Evolutionary conservation across 169 alveolate species (phyloP).

Genomic region (Plasmodium reichenowi): DNA sequence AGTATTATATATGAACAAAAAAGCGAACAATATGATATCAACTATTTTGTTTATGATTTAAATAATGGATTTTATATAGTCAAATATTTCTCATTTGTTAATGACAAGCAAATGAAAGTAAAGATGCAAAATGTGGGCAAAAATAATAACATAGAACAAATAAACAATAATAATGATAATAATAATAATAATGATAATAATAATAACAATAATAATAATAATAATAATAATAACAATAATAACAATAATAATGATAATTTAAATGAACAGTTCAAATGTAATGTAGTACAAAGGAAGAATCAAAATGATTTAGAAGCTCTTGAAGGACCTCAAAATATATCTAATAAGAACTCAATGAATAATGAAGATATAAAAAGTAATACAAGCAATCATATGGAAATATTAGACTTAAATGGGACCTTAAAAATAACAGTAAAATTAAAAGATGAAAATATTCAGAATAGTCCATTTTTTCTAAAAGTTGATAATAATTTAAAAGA

Average conservation of each 20-base stretch:
- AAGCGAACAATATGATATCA: conserved; percentile 11
- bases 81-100: conserved; percentile 43
- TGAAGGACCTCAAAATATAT: background rate
- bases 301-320: background rate
- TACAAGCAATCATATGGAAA: background rate
- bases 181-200: too few species aligned
- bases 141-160: background rate
- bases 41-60: conserved; percentile 40
- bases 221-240: too few species aligned
- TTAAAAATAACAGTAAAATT: conserved; percentile 39
- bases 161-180: too few species aligned
- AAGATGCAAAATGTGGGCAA: background rate
- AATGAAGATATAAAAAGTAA: background rate
- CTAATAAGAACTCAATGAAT: background rate
- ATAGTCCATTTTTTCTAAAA: conserved; percentile 64
- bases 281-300: background rate
- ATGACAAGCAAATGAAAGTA: background rate
- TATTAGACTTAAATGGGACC: conserved; percentile 11
- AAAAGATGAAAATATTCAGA: conserved; percentile 48
- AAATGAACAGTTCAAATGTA: background rate
- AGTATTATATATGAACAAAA: conserved; percentile 37
- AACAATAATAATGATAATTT: background rate
- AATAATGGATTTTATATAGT: conserved; percentile 63
- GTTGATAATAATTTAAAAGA: conserved; percentile 27
- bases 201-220: too few species aligned